Evolutionary conservation across 129 eudicot genomes (phyloP).

Genomic region (Heracleum sosnowskyi): DNA sequence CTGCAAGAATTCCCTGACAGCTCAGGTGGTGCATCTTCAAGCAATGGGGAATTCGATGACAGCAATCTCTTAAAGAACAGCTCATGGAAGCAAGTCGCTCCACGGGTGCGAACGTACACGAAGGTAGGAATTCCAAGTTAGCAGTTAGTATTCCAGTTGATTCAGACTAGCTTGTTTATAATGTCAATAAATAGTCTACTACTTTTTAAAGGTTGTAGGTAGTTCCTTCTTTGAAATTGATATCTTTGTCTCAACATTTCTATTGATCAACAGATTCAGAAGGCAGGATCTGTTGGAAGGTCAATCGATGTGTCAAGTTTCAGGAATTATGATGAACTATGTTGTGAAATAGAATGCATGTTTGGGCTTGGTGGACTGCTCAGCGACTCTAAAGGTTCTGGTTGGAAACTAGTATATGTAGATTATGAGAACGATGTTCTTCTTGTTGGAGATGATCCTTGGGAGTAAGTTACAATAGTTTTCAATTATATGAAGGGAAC

Average conservation of each 20-base stretch:
- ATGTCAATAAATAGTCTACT: too few relatives aligned
- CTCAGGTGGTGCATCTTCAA: conserved; percentile 95
- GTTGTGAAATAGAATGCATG: conserved; percentile 83
- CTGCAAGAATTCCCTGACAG: conserved; percentile 73
- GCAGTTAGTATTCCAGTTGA: too few relatives aligned
- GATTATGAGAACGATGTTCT: conserved; percentile 92
- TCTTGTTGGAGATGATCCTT: conserved; percentile 97
- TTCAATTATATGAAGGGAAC: too few relatives aligned
- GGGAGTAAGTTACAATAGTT: conserved; percentile 70
- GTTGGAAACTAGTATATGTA: conserved; percentile 96
- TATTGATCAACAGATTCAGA: conserved; percentile 57
- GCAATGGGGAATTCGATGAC: conserved; percentile 82
- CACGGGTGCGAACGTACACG: conserved; percentile 84
- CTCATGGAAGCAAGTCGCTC: conserved; percentile 68
- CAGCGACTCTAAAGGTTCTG: conserved; percentile 60
- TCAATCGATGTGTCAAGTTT: conserved; percentile 90
- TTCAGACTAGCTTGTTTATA: too few relatives aligned
- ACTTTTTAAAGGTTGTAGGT: too few relatives aligned
- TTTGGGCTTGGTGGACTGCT: conserved; percentile 93
- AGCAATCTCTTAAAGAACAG: conserved; percentile 52
- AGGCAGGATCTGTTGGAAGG: conserved; percentile 96
- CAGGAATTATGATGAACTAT: conserved; percentile 66
- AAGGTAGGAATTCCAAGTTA: conserved; percentile 38
- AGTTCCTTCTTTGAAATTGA: too few relatives aligned
- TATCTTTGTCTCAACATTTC: too few relatives aligned